Evolutionary conservation across 2,329 filamentous ascomycete genomes (phyloP).

Genomic region (Clonostachys rhizophaga): DNA sequence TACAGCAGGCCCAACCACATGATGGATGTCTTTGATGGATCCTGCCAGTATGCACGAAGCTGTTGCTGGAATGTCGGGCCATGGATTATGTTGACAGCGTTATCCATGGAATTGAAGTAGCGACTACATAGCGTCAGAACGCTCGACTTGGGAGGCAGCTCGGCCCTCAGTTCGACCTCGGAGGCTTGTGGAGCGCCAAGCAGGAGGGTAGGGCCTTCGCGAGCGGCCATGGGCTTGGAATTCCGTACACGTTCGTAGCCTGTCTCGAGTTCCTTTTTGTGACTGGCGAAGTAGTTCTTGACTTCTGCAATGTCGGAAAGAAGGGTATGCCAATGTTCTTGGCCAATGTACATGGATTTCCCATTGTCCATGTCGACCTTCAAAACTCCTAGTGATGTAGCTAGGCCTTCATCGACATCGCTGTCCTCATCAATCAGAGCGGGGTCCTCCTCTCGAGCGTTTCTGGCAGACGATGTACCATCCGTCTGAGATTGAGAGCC

Average conservation of each 20-base stretch:
- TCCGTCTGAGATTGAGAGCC: slow-evolving; percentile 30
- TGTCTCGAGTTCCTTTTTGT: slow-evolving; percentile 85
- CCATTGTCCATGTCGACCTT: slow-evolving; percentile 75
- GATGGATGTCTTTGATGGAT: slow-evolving; percentile 66
- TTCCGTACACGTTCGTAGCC: slow-evolving; percentile 73
- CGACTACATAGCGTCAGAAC: slow-evolving; percentile 82
- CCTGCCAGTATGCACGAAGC: slow-evolving; percentile 62
- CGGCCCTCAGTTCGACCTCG: slow-evolving; percentile 71
- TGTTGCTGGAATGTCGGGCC: slow-evolving; percentile 80
- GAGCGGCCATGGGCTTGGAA: slow-evolving; percentile 55
- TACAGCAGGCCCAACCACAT: slow-evolving; percentile 79
- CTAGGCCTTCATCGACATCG: slow-evolving; percentile 64
- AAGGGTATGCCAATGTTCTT: slow-evolving; percentile 79
- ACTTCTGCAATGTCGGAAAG: slow-evolving; percentile 85
- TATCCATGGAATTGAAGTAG: slow-evolving; percentile 82
- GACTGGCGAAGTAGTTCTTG: slow-evolving; percentile 79
- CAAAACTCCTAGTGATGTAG: slow-evolving; percentile 73
- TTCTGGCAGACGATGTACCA: slow-evolving; percentile 35
- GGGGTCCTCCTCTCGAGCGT: slow-evolving; percentile 53
- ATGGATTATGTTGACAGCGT: slow-evolving; percentile 71
- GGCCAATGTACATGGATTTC: slow-evolving; percentile 77
- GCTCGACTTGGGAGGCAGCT: slow-evolving; percentile 74
- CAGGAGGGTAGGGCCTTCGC: slow-evolving; percentile 70
- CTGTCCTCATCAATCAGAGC: slow-evolving; percentile 53
- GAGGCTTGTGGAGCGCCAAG: slow-evolving; percentile 70